Conservation (phyloP, 2,329 filamentous ascomycete species). For the Beauveria pseudobassiana region DNA sequence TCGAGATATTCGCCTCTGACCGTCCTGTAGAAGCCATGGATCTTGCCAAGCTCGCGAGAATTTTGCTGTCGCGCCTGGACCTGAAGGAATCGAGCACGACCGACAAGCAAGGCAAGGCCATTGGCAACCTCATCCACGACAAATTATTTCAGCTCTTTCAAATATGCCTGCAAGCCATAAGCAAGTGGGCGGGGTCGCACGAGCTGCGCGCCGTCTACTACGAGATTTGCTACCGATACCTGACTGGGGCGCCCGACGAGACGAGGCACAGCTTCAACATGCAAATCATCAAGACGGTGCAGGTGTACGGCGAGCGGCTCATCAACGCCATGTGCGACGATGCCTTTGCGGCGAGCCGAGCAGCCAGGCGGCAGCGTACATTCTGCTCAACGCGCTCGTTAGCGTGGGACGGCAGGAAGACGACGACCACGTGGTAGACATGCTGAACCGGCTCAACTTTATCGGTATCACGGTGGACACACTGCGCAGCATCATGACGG, state of each 20-base stretch:
- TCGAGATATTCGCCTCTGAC: conserved; percentile 68
- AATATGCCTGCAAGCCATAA: conserved; percentile 71
- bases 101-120: conserved; percentile 37
- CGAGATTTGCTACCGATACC: conserved; percentile 81
- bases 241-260: conserved; percentile 59
- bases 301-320: conserved; percentile 63
- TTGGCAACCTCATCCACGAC: conserved; percentile 73
- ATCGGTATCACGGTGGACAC: conserved; percentile 85
- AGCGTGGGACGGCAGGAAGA: conserved; percentile 64
- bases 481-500: conserved; percentile 66
- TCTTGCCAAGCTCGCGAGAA: conserved; percentile 67
- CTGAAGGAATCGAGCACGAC: conserved; percentile 32
- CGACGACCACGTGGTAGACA: conserved; percentile 68
- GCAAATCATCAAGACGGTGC: conserved; percentile 66
- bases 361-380: conserved; percentile 77
- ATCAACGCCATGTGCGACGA: conserved; percentile 89
- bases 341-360: conserved; percentile 72
- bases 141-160: conserved; percentile 90
- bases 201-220: conserved; percentile 80
- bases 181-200: conserved; percentile 62
- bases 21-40: conserved; percentile 64
- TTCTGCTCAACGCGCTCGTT: conserved; percentile 74
- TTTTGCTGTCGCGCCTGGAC: conserved; percentile 65
- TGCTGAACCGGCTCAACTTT: conserved; percentile 81
- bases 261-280: conserved; percentile 39